phyloP scores from a whole-genome alignment of 306 rosid species.

The Sicyos baderoa region DNA sequence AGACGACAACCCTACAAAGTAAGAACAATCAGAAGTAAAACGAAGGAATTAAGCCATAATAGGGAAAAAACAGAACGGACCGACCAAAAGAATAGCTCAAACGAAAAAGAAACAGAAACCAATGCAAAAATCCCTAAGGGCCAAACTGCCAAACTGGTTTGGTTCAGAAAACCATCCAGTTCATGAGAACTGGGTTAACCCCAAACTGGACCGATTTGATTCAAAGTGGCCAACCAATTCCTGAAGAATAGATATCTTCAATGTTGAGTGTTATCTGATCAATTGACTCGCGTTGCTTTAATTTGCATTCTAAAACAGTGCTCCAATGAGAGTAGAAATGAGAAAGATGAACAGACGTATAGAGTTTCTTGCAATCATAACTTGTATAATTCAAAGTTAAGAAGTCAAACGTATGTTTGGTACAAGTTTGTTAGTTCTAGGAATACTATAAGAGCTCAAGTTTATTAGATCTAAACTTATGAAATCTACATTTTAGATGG shows the following conservation, averaged over 20 bases:
- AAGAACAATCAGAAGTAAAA: too few relatives aligned
- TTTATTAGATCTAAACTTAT: not conserved
- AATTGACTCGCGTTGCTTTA: not conserved
- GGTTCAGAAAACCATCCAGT: too few relatives aligned
- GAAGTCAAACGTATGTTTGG: not conserved
- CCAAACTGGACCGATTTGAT: too few relatives aligned
- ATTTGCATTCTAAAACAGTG: not conserved
- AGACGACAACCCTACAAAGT: too few relatives aligned
- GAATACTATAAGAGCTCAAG: not conserved
- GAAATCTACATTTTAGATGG: not conserved
- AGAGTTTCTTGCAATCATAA: not conserved
- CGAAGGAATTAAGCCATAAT: too few relatives aligned
- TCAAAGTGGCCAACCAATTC: too few relatives aligned
- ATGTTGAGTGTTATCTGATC: not conserved
- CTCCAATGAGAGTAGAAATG: not conserved
- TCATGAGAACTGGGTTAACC: too few relatives aligned
- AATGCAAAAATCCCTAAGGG: too few relatives aligned
- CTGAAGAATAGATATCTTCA: not conserved
- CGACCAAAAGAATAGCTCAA: too few relatives aligned
- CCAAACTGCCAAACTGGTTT: too few relatives aligned
- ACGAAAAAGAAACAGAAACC: too few relatives aligned
- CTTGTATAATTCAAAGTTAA: not conserved
- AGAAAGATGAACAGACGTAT: not conserved
- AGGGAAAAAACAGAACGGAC: too few relatives aligned
- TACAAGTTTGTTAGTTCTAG: not conserved